Base-by-base conservation (phyloP, 2,329 filamentous ascomycete species). In the Nakataea oryzae region DNA sequence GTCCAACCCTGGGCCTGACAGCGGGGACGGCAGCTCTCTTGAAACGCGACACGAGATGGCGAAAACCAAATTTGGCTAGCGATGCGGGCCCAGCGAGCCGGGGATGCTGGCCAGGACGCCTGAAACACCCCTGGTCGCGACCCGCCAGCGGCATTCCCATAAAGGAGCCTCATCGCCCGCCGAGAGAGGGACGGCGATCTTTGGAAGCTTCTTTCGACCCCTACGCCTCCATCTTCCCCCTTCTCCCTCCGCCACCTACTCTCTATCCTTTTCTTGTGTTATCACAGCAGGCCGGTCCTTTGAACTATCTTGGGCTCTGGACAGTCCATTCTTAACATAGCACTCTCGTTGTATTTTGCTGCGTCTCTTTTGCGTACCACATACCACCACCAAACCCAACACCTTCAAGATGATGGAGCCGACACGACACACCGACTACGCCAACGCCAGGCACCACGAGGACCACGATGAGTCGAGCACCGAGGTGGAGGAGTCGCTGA, bases 401-500 rank as follows among this genome's bases (percentile, higher is more conserved):
- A 57, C 21, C 30, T 24, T 24, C 57, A 61, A n/a, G 3, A 57
- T 61, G 59, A 61, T 61, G 59, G 59, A 57, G 32, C 59, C 59
- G 8, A 57, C 54, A 26, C 24, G 55, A 54, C n/a, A 34, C 17
- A 61, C 58, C 34, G 24, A 71, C 62, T 74, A 75, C 67, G 66
- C 70, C 57, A 69, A 70, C 62, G 62, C 75, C 58, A 11, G 41
- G 56, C 65, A 69, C 34, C 61, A 68, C 28, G 71, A 72, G n/a
- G 73, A 75, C 58, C 70, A 74, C 27, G 71, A 72, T 63, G 69
- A 72, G 50, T 75, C 72, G 29, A 74, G 71, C 68, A 78, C 75
- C 61, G 75, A 77, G 64, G 74, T 77, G 27, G 70, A 70, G 62
- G 75, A 75, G 62, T 76, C 74, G 6, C 66, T 78, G 59, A 74